Base-by-base conservation (phyloP, 2,329 filamentous ascomycete genomes). In the Phoma sp. region DNA sequence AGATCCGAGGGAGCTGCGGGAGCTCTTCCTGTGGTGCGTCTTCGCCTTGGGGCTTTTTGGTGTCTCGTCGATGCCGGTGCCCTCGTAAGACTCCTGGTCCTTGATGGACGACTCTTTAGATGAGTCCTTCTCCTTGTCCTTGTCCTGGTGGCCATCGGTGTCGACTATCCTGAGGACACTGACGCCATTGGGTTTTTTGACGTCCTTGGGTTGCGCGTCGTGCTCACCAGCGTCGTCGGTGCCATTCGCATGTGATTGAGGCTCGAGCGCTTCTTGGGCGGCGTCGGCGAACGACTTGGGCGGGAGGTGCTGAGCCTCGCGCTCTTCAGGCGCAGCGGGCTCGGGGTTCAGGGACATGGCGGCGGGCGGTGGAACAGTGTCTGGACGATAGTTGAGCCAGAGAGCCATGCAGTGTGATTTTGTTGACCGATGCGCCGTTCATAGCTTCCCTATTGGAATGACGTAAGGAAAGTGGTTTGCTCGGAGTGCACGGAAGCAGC, bases 211-310 rank as follows among this genome's bases (percentile, higher is more conserved):
- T 11, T 61, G 46, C 35, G 27, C 33, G 35, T 36, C 40, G n/a
- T 11, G 9, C 37, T 62, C 55, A 14, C 43, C 48, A 24, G 58
- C 54, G 52, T 55, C 60, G 33, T 68, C 59, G 22, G 44, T 55
- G 18, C 39, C 53, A 29, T 60, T 61, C 25, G 41, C 62, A 61
- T 70, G 66, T 61, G 65, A 65, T 56, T 61, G 57, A 40, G 59
- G 55, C 47, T 66, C 52, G 25, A 71, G 57, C 50, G 64, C 69
- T 53, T 73, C 64, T 58, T 75, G 66, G 53, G 73, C 72, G 29
- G 77, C 77, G 56, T 76, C 77, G 30, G 74, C 75, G 62, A 77
- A 79, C 42, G 75, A 76, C 61, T 79, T 80, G 55, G 74, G 75
- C 14, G 74, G 63, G 30, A 78, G 70, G 32, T 73, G 54, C 14